Conservation (phyloP, 495 filamentous ascomycete species). For the Aspergillus conjunctus region DNA sequence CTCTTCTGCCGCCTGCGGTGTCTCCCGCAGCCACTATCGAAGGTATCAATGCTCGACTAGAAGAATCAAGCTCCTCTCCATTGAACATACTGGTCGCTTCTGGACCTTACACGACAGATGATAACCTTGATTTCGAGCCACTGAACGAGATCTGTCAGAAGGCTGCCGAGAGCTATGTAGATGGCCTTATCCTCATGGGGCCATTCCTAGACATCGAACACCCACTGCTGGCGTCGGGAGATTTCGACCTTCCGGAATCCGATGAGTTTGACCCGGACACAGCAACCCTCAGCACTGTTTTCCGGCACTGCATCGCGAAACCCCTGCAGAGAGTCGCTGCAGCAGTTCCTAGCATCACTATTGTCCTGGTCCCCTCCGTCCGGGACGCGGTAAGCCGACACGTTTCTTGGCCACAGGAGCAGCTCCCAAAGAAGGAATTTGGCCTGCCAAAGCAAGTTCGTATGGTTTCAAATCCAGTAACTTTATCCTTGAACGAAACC, state of each 20-base stretch:
- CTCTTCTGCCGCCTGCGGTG: conserved; percentile 68
- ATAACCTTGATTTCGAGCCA: conserved; percentile 86
- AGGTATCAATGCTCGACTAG: conserved; percentile 64
- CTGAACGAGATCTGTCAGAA: conserved; percentile 76
- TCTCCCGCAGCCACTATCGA: conserved; percentile 63
- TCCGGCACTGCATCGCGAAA: conserved; percentile 74
- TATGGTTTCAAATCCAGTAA: conserved; percentile 86
- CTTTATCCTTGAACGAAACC: conserved; percentile 80
- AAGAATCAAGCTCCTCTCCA: conserved; percentile 61
- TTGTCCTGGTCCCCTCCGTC: conserved; percentile 81
- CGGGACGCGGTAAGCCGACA: conserved; percentile 84
- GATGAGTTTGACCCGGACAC: conserved; percentile 70
- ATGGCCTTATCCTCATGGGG: conserved; percentile 78
- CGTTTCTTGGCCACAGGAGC: conserved; percentile 89
- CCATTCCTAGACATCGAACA: conserved; percentile 92
- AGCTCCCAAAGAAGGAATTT: conserved; percentile 68
- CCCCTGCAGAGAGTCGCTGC: conserved; percentile 65
- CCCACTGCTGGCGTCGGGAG: conserved; percentile 82
- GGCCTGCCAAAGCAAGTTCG: conserved; percentile 72
- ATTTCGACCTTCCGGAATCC: conserved; percentile 84
- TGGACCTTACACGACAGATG: conserved; percentile 89
- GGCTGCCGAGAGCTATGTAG: conserved; percentile 72
- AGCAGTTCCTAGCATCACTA: conserved; percentile 71
- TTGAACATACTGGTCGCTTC: conserved; percentile 76
- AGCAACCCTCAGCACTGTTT: conserved; percentile 77